phyloP scores from a whole-genome alignment of 805 yeast species.

The Naumovozyma castellii region DNA sequence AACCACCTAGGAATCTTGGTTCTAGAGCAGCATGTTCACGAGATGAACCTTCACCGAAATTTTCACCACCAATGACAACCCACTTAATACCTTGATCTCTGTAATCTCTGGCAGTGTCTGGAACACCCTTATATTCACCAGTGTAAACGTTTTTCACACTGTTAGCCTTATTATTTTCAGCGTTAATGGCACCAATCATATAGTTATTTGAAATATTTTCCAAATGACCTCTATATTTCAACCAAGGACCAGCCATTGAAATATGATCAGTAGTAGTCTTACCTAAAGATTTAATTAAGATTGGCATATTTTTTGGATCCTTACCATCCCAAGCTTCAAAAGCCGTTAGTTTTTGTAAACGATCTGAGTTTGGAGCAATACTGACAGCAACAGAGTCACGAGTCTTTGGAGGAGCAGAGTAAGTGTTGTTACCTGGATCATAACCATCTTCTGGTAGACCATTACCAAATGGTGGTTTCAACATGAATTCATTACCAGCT shows the following conservation, averaged over 20 bases:
- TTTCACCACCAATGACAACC: slow-evolving; percentile 98
- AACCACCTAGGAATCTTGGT: slow-evolving; percentile 98
- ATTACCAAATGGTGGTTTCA: slow-evolving; percentile 78
- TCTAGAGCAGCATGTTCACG: slow-evolving; percentile 99
- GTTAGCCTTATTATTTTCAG: slow-evolving; percentile 93
- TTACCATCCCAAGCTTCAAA: slow-evolving; percentile 95
- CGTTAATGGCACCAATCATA: slow-evolving; percentile 98
- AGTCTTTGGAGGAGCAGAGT: slow-evolving; percentile 93
- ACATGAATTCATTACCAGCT: slow-evolving; percentile 84
- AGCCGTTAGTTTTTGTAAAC: slow-evolving; percentile 90
- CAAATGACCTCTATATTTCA: slow-evolving; percentile 99
- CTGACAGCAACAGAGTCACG: slow-evolving; percentile 64
- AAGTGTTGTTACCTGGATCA: slow-evolving; percentile 87
- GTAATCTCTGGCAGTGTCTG: slow-evolving; percentile 92
- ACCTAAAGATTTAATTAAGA: slow-evolving; percentile 90
- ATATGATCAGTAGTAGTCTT: slow-evolving; percentile 99
- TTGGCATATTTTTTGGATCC: slow-evolving; percentile 83
- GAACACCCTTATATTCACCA: slow-evolving; percentile 89
- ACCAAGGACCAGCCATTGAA: slow-evolving; percentile 99
- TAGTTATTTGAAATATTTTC: slow-evolving; percentile 97
- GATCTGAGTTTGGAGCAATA: slow-evolving; percentile 85
- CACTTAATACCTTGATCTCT: slow-evolving; percentile 86
- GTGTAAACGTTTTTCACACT: slow-evolving; percentile 80
- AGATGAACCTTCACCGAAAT: slow-evolving; percentile 99
- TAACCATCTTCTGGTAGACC: slow-evolving; percentile 87